Evolutionary conservation across 306 rosid genomes (phyloP).

Genomic region (Rubus parviflorus): DNA sequence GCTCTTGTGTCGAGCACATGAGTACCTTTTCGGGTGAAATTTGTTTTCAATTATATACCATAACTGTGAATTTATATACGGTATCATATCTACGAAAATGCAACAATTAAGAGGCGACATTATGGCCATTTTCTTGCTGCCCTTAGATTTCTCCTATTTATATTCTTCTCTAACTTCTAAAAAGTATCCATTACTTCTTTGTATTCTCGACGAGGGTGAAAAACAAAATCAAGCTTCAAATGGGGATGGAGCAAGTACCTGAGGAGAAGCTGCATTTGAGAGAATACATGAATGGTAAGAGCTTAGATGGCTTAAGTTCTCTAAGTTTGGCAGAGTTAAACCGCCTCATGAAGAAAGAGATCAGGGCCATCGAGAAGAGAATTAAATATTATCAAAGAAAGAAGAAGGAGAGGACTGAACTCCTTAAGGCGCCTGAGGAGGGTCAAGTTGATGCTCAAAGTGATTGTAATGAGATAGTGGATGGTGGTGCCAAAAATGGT

Average conservation of each 20-base stretch:
- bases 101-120: too few relatives aligned
- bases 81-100: too few relatives aligned
- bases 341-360: too few relatives aligned
- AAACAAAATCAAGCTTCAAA: conserved; percentile 7
- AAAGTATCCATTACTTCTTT: neutral
- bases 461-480: neutral
- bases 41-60: too few relatives aligned
- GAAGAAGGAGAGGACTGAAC: too few relatives aligned
- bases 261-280: neutral
- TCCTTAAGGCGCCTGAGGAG: neutral
- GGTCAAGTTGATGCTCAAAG: neutral
- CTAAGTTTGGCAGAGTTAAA: neutral
- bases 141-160: neutral
- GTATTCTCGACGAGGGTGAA: conserved; percentile 6
- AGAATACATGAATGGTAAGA: conserved; percentile 12
- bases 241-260: neutral
- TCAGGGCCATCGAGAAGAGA: neutral
- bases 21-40: too few relatives aligned
- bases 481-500: neutral
- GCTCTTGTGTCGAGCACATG: too few relatives aligned
- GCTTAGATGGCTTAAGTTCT: neutral
- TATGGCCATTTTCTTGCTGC: too few relatives aligned
- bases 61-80: too few relatives aligned
- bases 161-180: neutral
- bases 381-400: neutral